Percentiles rank a stretch among this genome's conserved stretches.
Evolutionary conservation across 2,329 filamentous ascomycete genomes (phyloP).

Genomic region (Phaeoacremonium minimum): DNA sequence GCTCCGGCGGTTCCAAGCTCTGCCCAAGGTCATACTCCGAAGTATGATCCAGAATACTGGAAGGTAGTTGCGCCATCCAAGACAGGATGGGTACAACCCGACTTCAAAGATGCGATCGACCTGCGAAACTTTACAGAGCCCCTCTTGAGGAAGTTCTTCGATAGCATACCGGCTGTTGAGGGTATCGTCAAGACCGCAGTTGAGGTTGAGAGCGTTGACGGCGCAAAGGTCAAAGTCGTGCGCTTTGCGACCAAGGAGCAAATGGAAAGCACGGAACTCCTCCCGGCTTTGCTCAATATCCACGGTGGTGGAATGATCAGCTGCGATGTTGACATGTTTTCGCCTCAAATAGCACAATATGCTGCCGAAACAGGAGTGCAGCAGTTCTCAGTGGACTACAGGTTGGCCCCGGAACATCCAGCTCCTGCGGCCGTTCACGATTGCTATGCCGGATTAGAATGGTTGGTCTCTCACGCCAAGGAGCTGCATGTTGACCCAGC

Average conservation of each 20-base stretch:
- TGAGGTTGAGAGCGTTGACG: slow-evolving; percentile 1
- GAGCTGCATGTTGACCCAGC: slow-evolving; percentile 15
- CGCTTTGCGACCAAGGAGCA: slow-evolving; percentile 12
- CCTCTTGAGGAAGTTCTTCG: background rate
- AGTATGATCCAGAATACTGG: too few species aligned
- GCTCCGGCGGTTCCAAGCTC: too few species aligned
- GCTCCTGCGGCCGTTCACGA: slow-evolving; percentile 41
- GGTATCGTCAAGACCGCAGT: background rate
- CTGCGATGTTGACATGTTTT: slow-evolving; percentile 12
- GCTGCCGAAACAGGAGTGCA: slow-evolving; percentile 10
- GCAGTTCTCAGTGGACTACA: slow-evolving; percentile 37
- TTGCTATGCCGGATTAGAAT: slow-evolving; percentile 17
- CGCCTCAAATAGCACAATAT: slow-evolving; percentile 8
- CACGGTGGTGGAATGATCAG: slow-evolving; percentile 21
- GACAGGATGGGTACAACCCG: slow-evolving; percentile 5
- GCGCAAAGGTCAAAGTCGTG: slow-evolving; percentile 5
- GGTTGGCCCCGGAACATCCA: slow-evolving; percentile 41
- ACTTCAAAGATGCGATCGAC: slow-evolving; percentile 8
- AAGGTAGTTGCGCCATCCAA: too few species aligned
- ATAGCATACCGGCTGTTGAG: background rate
- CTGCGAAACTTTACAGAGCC: background rate
- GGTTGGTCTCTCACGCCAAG: slow-evolving; percentile 24
- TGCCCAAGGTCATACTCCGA: too few species aligned
- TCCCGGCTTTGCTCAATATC: slow-evolving; percentile 13
- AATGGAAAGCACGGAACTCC: background rate